Base-by-base conservation (phyloP, 2,329 filamentous ascomycete species). In the Penicillium sp. region DNA sequence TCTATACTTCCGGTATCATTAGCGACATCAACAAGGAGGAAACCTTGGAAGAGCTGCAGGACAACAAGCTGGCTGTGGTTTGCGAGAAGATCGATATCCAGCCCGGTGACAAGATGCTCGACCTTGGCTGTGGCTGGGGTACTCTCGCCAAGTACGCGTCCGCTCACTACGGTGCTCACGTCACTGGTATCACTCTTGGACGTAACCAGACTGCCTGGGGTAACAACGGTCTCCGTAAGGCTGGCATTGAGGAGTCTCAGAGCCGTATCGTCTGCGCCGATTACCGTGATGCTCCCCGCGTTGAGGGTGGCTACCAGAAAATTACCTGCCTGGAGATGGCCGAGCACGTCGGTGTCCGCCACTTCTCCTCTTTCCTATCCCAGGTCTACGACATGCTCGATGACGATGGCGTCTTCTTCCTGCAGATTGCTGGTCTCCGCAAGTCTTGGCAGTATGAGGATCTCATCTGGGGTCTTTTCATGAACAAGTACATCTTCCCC, bases 401-500 rank as follows among this genome's bases (percentile, higher is more conserved):
- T 62, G 95, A 98, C 67, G 92, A 98, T 67, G 95, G 95, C 76
- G 86, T 92, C 66, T 96, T 98, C 83, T 97, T 95, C 85, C 84
- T 98, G 61, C 95, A 98, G 79, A 92, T 96, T 70, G 92, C 94
- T 69, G 95, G 95, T 80, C 85, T 99, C 62, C 89, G 95, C 69
- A 96, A 96, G 82, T 83, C 85, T 64, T 98, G 95, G 95, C 95
- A 98, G 79, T 98, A 96, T 74, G 93, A 98, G 83, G 94, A 98
- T 80, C 85, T 97, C 53, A 90, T 94, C 77, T 98, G 95, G 95
- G 95, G 95, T 75, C 85, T 98, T 49, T 98, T 97, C 85, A 96
- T 98, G 92, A 98, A 98, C 88, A 97, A 96, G 83, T 96, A 98
- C 79, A 85, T 98, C 77, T 98, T 98, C 86, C 95, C 93, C 36